phyloP scores from a whole-genome alignment of 768 basidiomycete genomes.

The Tylopilus intermedius region DNA sequence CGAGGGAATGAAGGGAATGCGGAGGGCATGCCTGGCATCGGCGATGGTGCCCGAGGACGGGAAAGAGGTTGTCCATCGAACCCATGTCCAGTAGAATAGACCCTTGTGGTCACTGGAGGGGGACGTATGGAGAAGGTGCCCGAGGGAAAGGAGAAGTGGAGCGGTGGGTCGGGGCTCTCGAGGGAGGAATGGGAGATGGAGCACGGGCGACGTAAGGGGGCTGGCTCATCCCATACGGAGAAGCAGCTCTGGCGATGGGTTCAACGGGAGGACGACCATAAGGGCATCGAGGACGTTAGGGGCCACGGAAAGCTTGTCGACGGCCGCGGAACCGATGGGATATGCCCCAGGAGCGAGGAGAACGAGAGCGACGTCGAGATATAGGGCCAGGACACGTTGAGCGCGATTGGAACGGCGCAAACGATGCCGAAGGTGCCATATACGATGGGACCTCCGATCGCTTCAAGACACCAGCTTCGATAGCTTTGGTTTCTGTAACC shows the following conservation, averaged over 20 bases:
- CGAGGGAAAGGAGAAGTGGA: slow-evolving; percentile 31
- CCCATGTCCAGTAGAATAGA: slow-evolving; percentile 57
- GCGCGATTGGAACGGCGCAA: too few relatives aligned
- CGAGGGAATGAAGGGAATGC: slow-evolving; percentile 29
- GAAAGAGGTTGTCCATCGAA: slow-evolving; percentile 50
- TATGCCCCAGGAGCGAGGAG: too few relatives aligned
- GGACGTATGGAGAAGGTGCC: slow-evolving; percentile 27
- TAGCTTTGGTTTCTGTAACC: slow-evolving; percentile 26
- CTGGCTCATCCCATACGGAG: slow-evolving; percentile 27
- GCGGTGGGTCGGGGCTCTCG: slow-evolving; percentile 16
- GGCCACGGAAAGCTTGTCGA: too few relatives aligned
- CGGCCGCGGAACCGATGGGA: too few relatives aligned
- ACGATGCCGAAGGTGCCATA: too few relatives aligned
- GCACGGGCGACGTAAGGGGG: slow-evolving; percentile 26
- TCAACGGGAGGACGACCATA: slow-evolving; percentile 35
- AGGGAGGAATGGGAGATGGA: slow-evolving; percentile 28
- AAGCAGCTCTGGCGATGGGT: slow-evolving; percentile 37
- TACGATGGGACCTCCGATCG: slow-evolving; percentile 6
- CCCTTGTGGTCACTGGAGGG: slow-evolving; percentile 20
- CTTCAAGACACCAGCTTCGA: slow-evolving; percentile 27
- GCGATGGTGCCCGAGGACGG: slow-evolving; percentile 45
- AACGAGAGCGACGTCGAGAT: too few relatives aligned
- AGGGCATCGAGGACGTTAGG: slow-evolving; percentile 5
- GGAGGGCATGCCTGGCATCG: slow-evolving; percentile 43
- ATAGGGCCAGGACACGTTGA: too few relatives aligned